Percentiles rank a stretch among this genome's conserved stretches.
These are phyloP conservation scores for Biscogniauxia marginata DNA, from an alignment of 2,329 filamentous ascomycete genomes.

Conservation along the genomic window DNA sequence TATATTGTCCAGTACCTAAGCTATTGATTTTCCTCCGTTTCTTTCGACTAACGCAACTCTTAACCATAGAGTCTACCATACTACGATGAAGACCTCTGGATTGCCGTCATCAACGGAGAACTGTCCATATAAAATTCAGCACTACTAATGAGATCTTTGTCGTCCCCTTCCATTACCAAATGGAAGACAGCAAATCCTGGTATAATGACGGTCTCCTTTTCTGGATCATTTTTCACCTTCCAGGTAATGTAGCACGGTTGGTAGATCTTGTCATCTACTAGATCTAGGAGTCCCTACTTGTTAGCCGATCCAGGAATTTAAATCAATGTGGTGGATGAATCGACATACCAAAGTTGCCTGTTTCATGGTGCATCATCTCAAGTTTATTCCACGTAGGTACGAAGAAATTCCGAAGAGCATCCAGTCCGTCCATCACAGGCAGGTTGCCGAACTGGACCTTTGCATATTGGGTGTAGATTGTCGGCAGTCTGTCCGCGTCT, in stretches of 20 bases:
- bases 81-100: constrained; percentile 12
- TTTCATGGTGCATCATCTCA: constrained; percentile 23
- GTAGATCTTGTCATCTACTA: constrained; percentile 23
- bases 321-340: not conserved
- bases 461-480: constrained; percentile 18
- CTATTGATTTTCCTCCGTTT: no score
- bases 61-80: not conserved
- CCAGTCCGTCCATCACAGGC: constrained; percentile 20
- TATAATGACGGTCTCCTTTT: constrained; percentile 18
- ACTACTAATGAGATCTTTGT: constrained; percentile 11
- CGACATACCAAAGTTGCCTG: constrained; percentile 17
- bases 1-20: no score
- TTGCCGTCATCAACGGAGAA: constrained; percentile 16
- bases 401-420: constrained; percentile 14
- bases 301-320: not conserved
- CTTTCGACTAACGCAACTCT: not conserved
- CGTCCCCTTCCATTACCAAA: constrained; percentile 14
- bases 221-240: constrained; percentile 22
- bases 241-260: constrained; percentile 24
- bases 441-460: constrained; percentile 21
- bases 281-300: constrained; percentile 7
- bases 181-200: constrained; percentile 18
- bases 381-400: constrained; percentile 12
- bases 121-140: constrained; percentile 22
- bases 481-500: constrained; percentile 12